A percentile compares a stretch with the other conserved stretches of the same genome.
These are phyloP conservation scores for Saksenaea oblongispora DNA, from an alignment of 371 early-diverging fungal genomes.

Conservation along the genomic window DNA sequence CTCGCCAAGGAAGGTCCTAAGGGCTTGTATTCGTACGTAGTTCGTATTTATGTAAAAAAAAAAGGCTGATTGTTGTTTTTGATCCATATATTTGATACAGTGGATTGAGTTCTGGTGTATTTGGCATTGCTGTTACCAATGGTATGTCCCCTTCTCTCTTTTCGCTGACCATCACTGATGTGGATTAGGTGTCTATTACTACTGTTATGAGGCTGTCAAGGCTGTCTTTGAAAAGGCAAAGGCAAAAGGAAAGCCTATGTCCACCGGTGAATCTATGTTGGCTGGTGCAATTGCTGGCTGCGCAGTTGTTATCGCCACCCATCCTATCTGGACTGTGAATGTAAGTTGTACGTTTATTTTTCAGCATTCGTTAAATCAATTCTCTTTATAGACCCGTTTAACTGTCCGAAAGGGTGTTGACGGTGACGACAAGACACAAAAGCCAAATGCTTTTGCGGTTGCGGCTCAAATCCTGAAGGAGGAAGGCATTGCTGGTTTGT, in stretches of 20 bases:
- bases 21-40: conserved; percentile 87
- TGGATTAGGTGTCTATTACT: conserved; percentile 78
- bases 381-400: conserved; percentile 59
- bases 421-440: conserved; percentile 39
- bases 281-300: conserved; percentile 92
- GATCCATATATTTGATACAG: conserved; percentile 52
- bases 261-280: conserved; percentile 84
- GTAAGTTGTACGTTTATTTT: conserved; percentile 41
- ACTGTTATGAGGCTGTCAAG: conserved; percentile 93
- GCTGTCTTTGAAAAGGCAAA: conserved; percentile 74
- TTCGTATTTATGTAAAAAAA: too few species aligned
- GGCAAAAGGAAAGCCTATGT: conserved; percentile 63
- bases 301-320: conserved; percentile 85
- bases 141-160: conserved; percentile 44
- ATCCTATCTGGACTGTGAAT: conserved; percentile 98
- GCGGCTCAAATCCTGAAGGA: conserved; percentile 76
- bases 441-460: conserved; percentile 49
- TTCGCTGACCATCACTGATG: background rate
- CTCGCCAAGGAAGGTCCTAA: conserved; percentile 84
- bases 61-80: too few species aligned
- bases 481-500: conserved; percentile 86
- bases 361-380: background rate
- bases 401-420: conserved; percentile 61
- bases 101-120: conserved; percentile 93
- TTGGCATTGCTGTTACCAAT: conserved; percentile 95